A percentile compares a stretch with the other conserved stretches of the same genome.
Conservation (phyloP, 2,329 filamentous ascomycete genomes). For the Aspergillus ibericus region DNA sequence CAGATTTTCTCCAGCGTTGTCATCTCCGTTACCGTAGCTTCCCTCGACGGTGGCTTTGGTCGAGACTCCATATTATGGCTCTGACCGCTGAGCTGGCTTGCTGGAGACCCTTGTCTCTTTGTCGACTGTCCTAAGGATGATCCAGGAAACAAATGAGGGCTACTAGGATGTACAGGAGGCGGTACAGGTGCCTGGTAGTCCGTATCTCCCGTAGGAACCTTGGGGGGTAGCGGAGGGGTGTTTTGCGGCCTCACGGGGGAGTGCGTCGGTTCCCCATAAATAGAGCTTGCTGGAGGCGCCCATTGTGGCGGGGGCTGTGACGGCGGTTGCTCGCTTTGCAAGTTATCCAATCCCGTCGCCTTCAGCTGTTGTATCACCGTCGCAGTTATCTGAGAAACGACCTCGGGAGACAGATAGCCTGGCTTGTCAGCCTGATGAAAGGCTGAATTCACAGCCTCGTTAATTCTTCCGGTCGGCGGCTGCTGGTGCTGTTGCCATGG, state of each 20-base stretch:
- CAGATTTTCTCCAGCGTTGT: conserved; percentile 71
- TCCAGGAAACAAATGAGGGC: conserved; percentile 23
- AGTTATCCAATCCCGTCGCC: conserved; percentile 41
- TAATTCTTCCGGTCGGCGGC: conserved; percentile 43
- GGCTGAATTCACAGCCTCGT: conserved; percentile 58
- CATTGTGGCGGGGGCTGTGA: conserved; percentile 25
- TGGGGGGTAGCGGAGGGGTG: conserved; percentile 20
- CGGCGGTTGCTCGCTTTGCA: conserved; percentile 25
- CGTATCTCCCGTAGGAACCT: conserved; percentile 4
- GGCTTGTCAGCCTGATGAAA: conserved; percentile 53
- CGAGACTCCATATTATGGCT: conserved; percentile 32
- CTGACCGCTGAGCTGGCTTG: conserved; percentile 37
- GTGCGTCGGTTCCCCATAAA: conserved; percentile 19
- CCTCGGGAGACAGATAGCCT: conserved; percentile 57
- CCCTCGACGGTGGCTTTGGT: conserved; percentile 39
- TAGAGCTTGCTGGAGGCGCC: conserved; percentile 15
- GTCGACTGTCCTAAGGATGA: conserved; percentile 21
- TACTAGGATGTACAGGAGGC: conserved; percentile 20
- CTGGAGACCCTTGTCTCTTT: conserved; percentile 36
- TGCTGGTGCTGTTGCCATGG: conserved; percentile 23
- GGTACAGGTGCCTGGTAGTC: conserved; percentile 24
- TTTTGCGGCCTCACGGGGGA: conserved; percentile 22
- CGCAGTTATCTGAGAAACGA: conserved; percentile 62
- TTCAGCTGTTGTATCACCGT: conserved; percentile 61
- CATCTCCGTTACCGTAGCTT: conserved; percentile 48